A percentile compares a stretch with the other conserved stretches of the same genome.
Evolutionary conservation across 257 asterid species (phyloP).

Genomic region (Solanum pennellii): DNA sequence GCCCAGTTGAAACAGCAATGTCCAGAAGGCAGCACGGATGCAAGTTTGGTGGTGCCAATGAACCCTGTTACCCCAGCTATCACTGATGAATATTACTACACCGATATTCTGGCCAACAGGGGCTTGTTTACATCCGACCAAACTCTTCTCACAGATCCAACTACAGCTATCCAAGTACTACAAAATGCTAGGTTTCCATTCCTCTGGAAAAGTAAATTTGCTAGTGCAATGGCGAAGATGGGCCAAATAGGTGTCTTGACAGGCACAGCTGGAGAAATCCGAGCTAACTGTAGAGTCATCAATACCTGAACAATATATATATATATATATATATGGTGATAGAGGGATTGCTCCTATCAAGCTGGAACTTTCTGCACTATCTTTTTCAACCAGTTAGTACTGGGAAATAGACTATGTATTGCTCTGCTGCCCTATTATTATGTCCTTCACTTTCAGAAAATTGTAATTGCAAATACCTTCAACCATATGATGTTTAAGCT

Average conservation of each 20-base stretch:
- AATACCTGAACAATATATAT: conserved; percentile 4
- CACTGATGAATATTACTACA: conserved; percentile 18
- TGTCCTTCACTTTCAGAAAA: neutral
- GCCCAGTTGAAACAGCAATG: conserved; percentile 35
- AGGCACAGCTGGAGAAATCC: conserved; percentile 42
- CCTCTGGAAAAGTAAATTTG: conserved; percentile 23
- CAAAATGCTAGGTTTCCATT: conserved; percentile 14
- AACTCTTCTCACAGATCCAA: conserved; percentile 14
- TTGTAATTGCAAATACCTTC: neutral
- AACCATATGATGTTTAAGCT: neutral
- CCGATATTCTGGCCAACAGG: conserved; percentile 8
- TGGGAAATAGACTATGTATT: neutral
- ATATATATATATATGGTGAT: neutral
- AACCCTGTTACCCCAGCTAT: conserved; percentile 21
- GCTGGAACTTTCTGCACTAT: neutral
- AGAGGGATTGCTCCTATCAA: neutral
- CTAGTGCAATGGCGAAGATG: conserved; percentile 36
- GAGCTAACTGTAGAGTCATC: conserved; percentile 46
- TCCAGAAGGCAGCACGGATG: conserved; percentile 19
- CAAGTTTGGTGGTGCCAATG: conserved; percentile 44
- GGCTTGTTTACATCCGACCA: conserved; percentile 40
- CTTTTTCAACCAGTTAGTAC: neutral
- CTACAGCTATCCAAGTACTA: conserved; percentile 14
- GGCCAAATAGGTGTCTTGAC: conserved; percentile 29
- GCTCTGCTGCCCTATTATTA: neutral